phyloP scores from a whole-genome alignment of 805 yeast species.

The Teunomyces panamensis region DNA sequence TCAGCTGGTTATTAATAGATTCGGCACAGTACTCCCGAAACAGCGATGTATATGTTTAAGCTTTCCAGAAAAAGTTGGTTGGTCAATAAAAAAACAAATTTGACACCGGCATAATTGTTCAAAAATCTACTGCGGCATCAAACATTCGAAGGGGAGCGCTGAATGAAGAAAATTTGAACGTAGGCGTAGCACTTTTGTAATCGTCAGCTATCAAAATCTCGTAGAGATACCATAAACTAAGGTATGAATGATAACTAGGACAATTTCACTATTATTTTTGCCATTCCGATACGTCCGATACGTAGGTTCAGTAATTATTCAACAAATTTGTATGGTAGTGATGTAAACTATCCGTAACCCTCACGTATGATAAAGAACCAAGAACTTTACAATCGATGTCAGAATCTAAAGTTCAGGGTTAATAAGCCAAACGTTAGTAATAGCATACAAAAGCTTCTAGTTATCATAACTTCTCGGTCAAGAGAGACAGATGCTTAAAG shows the following conservation, averaged over 20 bases:
- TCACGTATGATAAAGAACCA: too few species aligned
- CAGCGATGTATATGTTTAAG: neutral
- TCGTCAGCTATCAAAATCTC: neutral
- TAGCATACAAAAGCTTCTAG: too few species aligned
- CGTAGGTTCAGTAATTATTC: too few species aligned
- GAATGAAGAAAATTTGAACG: neutral
- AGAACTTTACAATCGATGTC: too few species aligned
- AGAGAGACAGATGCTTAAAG: neutral
- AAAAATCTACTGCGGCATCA: neutral
- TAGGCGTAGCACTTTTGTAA: neutral
- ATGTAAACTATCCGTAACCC: too few species aligned
- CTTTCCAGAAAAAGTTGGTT: neutral
- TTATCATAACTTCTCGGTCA: too few species aligned
- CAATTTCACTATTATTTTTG: too few species aligned
- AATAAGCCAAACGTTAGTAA: too few species aligned
- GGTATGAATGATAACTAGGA: neutral
- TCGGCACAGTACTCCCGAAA: neutral
- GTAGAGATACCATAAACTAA: neutral
- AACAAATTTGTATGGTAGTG: too few species aligned
- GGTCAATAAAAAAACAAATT: constrained; percentile 1
- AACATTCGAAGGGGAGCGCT: neutral
- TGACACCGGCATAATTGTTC: neutral
- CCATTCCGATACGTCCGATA: too few species aligned
- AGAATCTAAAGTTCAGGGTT: too few species aligned
- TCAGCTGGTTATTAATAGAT: neutral